Evolutionary conservation across 1,284 basidiomycete species (phyloP).

Genomic region (Cystobasidium pallidum): DNA sequence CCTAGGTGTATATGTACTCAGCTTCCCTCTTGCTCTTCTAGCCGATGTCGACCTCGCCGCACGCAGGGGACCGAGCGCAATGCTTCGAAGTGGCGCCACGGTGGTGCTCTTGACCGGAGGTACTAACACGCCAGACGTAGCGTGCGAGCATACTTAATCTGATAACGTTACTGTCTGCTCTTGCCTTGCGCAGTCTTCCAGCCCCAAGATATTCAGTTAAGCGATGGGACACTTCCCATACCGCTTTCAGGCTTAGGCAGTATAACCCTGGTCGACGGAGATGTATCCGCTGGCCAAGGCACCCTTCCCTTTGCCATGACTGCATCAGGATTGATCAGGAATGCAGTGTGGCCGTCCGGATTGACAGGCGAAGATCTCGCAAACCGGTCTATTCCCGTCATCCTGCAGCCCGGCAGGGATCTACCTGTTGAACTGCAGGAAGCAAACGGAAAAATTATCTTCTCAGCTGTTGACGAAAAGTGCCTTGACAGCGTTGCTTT

Average conservation of each 20-base stretch:
- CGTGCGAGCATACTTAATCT: too few species aligned
- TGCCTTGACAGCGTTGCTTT: background rate
- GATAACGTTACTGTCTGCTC: background rate
- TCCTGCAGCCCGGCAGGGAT: background rate
- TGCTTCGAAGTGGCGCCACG: constrained; percentile 10
- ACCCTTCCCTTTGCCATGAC: background rate
- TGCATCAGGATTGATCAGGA: background rate
- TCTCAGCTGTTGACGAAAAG: background rate
- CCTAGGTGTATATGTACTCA: too few species aligned
- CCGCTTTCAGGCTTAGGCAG: background rate
- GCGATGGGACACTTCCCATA: background rate
- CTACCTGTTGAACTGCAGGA: background rate
- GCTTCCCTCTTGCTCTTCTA: too few species aligned
- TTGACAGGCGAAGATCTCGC: background rate
- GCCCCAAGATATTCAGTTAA: background rate
- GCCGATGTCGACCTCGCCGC: too few species aligned
- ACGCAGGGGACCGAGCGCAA: background rate
- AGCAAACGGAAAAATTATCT: background rate
- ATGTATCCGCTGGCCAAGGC: background rate
- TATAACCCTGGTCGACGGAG: background rate
- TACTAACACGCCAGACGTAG: background rate
- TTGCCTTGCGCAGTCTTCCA: background rate
- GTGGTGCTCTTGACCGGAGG: background rate
- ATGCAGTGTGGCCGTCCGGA: background rate
- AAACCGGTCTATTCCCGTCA: background rate